Evolutionary conservation across 345 rosid species (phyloP), one percentile per base, ranked within the genome.

Genomic region (Corchorus olitorius): DNA sequence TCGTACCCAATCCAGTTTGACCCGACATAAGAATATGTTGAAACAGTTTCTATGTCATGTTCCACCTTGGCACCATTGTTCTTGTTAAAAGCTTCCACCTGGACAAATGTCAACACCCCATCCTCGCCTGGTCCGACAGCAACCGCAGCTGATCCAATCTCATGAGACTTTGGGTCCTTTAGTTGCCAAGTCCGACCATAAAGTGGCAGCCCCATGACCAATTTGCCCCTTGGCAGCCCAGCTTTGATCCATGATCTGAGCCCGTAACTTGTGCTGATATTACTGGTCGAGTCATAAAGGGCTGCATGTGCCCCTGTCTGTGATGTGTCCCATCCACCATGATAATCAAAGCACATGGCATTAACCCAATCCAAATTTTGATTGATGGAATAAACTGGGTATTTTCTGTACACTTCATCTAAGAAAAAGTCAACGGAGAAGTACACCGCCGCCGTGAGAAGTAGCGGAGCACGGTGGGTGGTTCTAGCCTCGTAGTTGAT

Each of bases 121-220:
- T 56, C 45, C 0, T 39, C 75, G 11, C 88, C 90, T 0, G 86
- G 88, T 1, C 92, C 92, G 0, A 64, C 53, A 0, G 5, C 79
- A 1, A 81, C 63, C 0, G 89, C 90, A 8, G 81, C 85, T 0
- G 94, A 82, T 9, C 89, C 81, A n/a, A 90, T 78, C 48, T 55
- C 81, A 43, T 81, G 72, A 4, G 34, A 76, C 0, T 81, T 85
- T 0, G 87, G 86, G 79, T 89, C 90, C 62, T 86, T 86, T 3
- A 89, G 90, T 14, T 49, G 45, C 93, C 93, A 88, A 0, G 89
- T 79, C 79, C 61, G 75, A 12, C 90, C 91, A 9, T 88, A 89
- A 1, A 88, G 85, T 1, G 91, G 87, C 65, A 86, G 53, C 11
- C 93, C 93, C 88, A 88, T 89, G 1, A 88, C 90, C 65, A 89